Evolutionary conservation across 495 filamentous ascomycete species (phyloP).

Genomic region (Aspergillus wentii): DNA sequence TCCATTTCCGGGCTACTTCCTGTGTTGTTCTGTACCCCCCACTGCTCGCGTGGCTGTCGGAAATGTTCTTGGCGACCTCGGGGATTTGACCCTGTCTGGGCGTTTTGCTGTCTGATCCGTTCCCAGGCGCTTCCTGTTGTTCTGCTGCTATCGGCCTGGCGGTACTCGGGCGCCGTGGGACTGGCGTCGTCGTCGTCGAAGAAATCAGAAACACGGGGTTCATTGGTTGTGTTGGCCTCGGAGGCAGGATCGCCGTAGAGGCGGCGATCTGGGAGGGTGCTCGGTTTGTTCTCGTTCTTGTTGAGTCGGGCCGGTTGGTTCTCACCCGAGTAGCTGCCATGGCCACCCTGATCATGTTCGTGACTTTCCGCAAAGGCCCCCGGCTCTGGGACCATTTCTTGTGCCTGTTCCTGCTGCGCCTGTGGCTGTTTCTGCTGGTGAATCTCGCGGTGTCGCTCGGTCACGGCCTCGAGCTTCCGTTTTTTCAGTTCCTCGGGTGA

Average conservation of each 20-base stretch:
- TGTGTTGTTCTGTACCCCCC: conserved; percentile 7
- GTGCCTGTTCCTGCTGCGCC: not conserved
- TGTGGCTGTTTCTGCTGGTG: not conserved
- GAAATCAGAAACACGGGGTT: conserved; percentile 20
- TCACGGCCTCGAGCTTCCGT: conserved; percentile 15
- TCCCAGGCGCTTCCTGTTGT: conserved; percentile 35
- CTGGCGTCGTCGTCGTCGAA: conserved; percentile 34
- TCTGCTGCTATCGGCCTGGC: conserved; percentile 11
- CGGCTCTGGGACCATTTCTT: not conserved
- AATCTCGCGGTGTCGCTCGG: conserved; percentile 5
- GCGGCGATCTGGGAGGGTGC: conserved; percentile 1
- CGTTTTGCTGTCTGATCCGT: conserved; percentile 30
- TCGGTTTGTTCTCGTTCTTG: not conserved
- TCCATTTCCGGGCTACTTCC: conserved; percentile 11
- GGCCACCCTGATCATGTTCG: not conserved
- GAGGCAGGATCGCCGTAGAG: not conserved
- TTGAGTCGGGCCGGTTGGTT: too few relatives aligned
- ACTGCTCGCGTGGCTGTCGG: conserved; percentile 5
- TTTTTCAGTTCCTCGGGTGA: conserved; percentile 18
- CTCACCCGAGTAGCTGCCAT: not conserved
- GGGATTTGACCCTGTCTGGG: conserved; percentile 2
- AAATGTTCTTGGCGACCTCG: not conserved
- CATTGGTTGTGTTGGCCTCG: conserved; percentile 1
- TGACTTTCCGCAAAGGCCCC: conserved; percentile 2
- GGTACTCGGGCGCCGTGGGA: conserved; percentile 33